Evolutionary conservation across 1,139 yeast species (phyloP).

Genomic region (Torulaspora pretoriensis): DNA sequence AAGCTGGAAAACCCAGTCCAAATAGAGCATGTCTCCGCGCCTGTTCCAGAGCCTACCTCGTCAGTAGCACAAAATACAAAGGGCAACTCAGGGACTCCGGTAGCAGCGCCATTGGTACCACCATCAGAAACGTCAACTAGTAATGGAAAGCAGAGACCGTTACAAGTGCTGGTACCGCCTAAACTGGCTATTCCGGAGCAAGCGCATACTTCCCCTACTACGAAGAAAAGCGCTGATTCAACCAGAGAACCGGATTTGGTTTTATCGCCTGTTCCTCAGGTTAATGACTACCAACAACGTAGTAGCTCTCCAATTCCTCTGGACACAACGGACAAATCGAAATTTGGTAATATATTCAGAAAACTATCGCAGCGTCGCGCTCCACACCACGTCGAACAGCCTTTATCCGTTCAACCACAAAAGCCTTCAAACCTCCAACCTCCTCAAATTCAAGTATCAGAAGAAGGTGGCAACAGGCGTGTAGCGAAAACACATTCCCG

Average conservation of each 20-base stretch:
- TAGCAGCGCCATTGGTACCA: constrained; percentile 8
- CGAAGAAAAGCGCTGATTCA: constrained; percentile 28
- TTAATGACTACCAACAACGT: constrained; percentile 20
- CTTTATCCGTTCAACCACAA: constrained; percentile 11
- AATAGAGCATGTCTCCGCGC: constrained; percentile 18
- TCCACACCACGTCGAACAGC: constrained; percentile 15
- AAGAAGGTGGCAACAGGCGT: constrained; percentile 10
- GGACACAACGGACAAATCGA: constrained; percentile 25
- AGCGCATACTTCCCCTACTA: constrained; percentile 56
- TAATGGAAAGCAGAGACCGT: constrained; percentile 25
- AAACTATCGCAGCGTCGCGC: constrained; percentile 35
- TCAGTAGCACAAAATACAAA: neutral
- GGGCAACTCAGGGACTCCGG: neutral
- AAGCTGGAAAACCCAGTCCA: constrained; percentile 21
- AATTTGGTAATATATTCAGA: constrained; percentile 36
- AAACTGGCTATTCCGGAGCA: constrained; percentile 57
- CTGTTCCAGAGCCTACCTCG: constrained; percentile 1
- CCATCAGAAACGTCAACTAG: constrained; percentile 8
- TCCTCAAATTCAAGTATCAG: constrained; percentile 15
- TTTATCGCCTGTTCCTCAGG: constrained; percentile 23
- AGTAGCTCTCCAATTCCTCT: constrained; percentile 16
- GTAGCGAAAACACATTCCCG: constrained; percentile 37
- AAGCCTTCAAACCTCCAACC: constrained; percentile 6
- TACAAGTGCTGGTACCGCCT: constrained; percentile 37
- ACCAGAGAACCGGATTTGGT: constrained; percentile 26